Evolutionary conservation across 2,329 filamentous ascomycete species (phyloP), one percentile per base, ranked within the genome.

Genomic region (Thelonectria olida): DNA sequence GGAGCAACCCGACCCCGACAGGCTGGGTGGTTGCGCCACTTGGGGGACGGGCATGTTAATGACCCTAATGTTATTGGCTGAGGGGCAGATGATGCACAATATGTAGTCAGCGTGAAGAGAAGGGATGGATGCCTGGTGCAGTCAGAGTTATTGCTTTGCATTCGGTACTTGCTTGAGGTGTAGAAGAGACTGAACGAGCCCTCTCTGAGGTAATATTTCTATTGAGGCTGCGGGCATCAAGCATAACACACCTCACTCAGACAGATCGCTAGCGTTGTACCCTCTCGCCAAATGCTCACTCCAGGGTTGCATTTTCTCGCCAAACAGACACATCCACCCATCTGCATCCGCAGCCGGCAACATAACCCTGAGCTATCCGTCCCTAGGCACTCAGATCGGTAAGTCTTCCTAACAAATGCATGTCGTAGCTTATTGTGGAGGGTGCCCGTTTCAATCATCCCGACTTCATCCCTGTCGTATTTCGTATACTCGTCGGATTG

Each of bases 401-500:
- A 10, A 8, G 5, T 8, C 13, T 12, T 34, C 31, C 31, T 34
- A 34, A 15, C 31, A 34, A 34, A 15, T 34, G 31, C 31, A 34
- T 31, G 8, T 34, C n/a, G n/a, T n/a, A n/a, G n/a, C n/a, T 34
- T 15, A 34, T 13, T 34, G 15, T 34, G 31, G 31, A 34, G 31
- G 31, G n/a, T n/a, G n/a, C n/a, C 31, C 31, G 31, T 34, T 34
- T 34, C 31, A 13, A 34, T 34, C 31, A 34, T 34, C 13, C 42
- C 8, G 22, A 27, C 12, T 48, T 41, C n/a, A 51, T 39, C 58
- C 58, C 47, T 55, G 58, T 52, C 58, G 58, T 61, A 61, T 56
- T 52, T 61, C 58, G 58, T 61, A 61, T 48, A 17, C 22, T 31
- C 57, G n/a, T 50, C 36, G 57, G 28, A 44, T 44, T n/a, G n/a